Evolutionary conservation across 2,329 filamentous ascomycete genomes (phyloP).

Genomic region (Aspergillus sp.): DNA sequence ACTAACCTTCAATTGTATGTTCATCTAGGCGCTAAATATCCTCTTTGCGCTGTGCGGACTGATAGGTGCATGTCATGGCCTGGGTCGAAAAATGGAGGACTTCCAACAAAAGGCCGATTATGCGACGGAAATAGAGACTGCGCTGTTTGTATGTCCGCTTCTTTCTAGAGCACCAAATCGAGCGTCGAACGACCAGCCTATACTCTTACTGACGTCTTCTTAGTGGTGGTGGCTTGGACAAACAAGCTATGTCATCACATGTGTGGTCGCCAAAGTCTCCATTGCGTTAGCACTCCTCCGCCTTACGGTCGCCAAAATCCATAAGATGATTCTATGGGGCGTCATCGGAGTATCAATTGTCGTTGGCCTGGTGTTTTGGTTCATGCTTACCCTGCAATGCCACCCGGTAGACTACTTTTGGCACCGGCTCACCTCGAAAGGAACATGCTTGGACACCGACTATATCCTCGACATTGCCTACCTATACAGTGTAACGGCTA

Average conservation of each 20-base stretch:
- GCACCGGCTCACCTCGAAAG: constrained; percentile 35
- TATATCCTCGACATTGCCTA: constrained; percentile 49
- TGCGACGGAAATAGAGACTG: constrained; percentile 32
- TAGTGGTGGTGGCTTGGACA: constrained; percentile 61
- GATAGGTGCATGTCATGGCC: constrained; percentile 38
- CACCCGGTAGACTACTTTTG: constrained; percentile 58
- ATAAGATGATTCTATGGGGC: constrained; percentile 52
- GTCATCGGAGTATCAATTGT: constrained; percentile 53
- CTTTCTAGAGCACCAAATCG: background rate
- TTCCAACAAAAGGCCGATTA: constrained; percentile 8
- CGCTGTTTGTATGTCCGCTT: constrained; percentile 37
- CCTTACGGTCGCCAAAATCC: constrained; percentile 52
- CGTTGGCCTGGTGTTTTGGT: constrained; percentile 55
- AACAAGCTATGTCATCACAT: constrained; percentile 57
- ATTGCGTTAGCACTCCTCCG: constrained; percentile 60
- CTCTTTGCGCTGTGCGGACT: constrained; percentile 43
- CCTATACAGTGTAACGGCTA: constrained; percentile 55
- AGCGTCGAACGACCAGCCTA: background rate
- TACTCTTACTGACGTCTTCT: constrained; percentile 2
- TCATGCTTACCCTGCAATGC: constrained; percentile 59
- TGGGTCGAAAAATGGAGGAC: constrained; percentile 32
- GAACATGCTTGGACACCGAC: constrained; percentile 21
- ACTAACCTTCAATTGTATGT: constrained; percentile 1
- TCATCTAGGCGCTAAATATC: constrained; percentile 34
- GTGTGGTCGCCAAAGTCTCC: constrained; percentile 55